Base-by-base conservation (phyloP, 2,329 filamentous ascomycete species). In the Talaromyces sp. region DNA sequence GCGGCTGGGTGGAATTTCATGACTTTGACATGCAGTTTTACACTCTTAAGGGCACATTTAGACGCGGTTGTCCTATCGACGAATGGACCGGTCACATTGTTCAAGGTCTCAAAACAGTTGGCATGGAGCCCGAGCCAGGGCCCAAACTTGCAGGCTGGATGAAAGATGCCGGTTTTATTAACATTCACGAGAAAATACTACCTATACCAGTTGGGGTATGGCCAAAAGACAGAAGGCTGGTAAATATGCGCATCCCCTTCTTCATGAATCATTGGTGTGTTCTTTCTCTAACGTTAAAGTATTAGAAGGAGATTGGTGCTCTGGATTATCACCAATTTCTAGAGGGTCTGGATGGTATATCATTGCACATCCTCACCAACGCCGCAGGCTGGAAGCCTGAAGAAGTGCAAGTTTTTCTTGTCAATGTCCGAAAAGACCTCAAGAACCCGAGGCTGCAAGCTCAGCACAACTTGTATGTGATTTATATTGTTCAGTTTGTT, bases 231-330 rank as follows among this genome's bases (percentile, higher is more conserved):
- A 58, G 32, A 27, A 56, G 56, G 14, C 19, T 64, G 50, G 58
- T 62, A 56, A 53, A 17, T 48, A 35, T 14, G 2, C 10, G 11
- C 17, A 8, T 11, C 7, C 2, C 21, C n/a, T 3, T n/a, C 29
- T n/a, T 19, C 5, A 7, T 24, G 8, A 5, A 46, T 3, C 19
- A 9, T 21, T 43, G 46, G 14, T 14, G 12, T 3, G 10, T 38
- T 38, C 55, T 38, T 35, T 24, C 26, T 51, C 27, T 61, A 54
- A 60, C 32, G 1, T 12, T 12, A 53, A 6, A 26, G 46, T 24
- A 11, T 46, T 26, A 59, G 56, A 72, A 69, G 58, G 63, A 69
- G 26, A 58, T 72, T n/a, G 72, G 71, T 5, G 60, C 62, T 24
- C 53, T 60, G 11, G 59, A 61, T 43, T 57, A 61, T 38, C 55